A percentile compares a stretch with the other conserved stretches of the same genome.
phyloP scores from a whole-genome alignment of 2,329 filamentous ascomycete species.

The Epichloe scottii region DNA sequence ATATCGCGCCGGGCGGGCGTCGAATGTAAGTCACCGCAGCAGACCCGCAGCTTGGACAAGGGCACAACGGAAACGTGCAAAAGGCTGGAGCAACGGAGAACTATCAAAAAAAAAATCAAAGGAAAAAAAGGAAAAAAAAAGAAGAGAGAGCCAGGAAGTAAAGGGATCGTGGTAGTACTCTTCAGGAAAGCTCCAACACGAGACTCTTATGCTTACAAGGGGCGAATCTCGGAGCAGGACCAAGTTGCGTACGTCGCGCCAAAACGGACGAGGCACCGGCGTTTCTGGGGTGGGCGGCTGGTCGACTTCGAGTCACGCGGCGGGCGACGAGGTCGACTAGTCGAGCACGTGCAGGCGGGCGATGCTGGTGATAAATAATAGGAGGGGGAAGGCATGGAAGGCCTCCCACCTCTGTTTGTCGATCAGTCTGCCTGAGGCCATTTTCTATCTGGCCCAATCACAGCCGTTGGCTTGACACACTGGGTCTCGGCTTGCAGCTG shows the following conservation, averaged over 20 bases:
- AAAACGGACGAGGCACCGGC: conserved; percentile 1
- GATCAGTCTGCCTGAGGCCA: conserved; percentile 7
- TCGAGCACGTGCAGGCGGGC: conserved; percentile 10
- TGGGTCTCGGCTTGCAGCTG: neutral
- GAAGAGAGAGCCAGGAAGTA: neutral
- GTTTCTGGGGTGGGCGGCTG: too few species aligned
- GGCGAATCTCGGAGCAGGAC: conserved; percentile 6
- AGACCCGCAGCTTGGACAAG: conserved; percentile 8
- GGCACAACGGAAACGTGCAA: conserved; percentile 1
- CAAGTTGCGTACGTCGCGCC: conserved; percentile 4
- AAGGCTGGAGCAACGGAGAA: neutral
- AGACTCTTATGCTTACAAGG: conserved; percentile 17
- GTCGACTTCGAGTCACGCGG: conserved; percentile 10
- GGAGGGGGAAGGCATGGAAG: neutral
- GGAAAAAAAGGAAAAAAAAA: conserved; percentile 7
- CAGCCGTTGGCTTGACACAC: neutral
- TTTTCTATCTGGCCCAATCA: conserved; percentile 2
- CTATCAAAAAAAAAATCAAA: conserved; percentile 6
- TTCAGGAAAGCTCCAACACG: conserved; percentile 1
- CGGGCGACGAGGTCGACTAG: conserved; percentile 5
- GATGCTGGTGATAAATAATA: conserved; percentile 6
- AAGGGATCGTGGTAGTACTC: neutral
- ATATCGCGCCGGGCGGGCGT: conserved; percentile 26
- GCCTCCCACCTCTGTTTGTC: neutral
- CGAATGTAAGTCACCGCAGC: conserved; percentile 18